Conservation (phyloP, 345 rosid species). For the Draba incana region DNA sequence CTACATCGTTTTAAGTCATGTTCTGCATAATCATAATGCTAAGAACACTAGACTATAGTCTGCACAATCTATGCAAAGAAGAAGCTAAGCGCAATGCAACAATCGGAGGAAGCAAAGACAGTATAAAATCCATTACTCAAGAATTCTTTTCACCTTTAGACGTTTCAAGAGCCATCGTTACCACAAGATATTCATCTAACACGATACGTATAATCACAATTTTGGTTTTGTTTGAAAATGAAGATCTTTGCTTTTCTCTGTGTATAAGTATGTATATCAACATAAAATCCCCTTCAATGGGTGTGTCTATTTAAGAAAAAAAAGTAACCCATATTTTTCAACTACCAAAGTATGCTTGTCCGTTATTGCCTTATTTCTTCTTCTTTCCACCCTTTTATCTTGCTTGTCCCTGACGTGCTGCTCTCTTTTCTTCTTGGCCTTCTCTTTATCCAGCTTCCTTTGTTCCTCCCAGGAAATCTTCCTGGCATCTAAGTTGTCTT, state of each 20-base stretch:
- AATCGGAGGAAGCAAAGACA: conserved; percentile 58
- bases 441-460: no score
- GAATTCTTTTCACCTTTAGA: conserved; percentile 17
- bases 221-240: conserved; percentile 21
- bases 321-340: no score
- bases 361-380: no score
- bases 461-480: no score
- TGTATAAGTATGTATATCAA: conserved; percentile 16
- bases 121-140: conserved; percentile 39
- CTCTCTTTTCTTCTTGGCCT: no score
- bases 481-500: no score
- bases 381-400: no score
- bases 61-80: conserved; percentile 82
- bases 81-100: conserved; percentile 64
- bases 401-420: no score
- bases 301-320: no score
- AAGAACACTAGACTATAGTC: conserved; percentile 70
- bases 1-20: background rate
- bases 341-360: no score
- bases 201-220: conserved; percentile 14
- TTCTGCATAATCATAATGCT: conserved; percentile 49
- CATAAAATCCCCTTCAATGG: no score
- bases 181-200: conserved; percentile 31
- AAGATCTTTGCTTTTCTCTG: conserved; percentile 2
- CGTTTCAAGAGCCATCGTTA: background rate